Base-by-base conservation (phyloP, 371 early-diverging fungal genomes). In the Funneliformis caledonium region DNA sequence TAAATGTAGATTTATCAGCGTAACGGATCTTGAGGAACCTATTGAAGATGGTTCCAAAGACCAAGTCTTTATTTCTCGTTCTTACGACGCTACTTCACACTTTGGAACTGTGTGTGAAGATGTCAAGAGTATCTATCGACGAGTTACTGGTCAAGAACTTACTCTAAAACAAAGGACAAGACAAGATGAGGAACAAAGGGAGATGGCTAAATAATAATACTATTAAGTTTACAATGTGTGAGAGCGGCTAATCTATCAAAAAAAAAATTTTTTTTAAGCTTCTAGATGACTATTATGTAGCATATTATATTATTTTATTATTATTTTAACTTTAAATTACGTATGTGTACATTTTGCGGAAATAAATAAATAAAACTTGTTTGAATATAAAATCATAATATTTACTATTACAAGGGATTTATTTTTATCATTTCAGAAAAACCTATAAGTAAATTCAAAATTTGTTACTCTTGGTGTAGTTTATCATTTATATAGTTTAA, bases 31-130 rank as follows among this genome's bases (percentile, higher is more conserved):
- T 61, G 92, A 91, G 72, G 98, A 93, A 85, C 99, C 99, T 42
- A 74, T 88, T 33, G 87, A 90, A 4, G 95, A 97, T 82, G 98
- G 98, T 69, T 88, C 85, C n/a, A 83, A 85, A 12, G 96, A 96
- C 79, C 90, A 94, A 81, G 92, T 97, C 64, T 99, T 94, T 85
- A 89, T 99, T 68, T 93, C 97, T 70, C 94, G 94, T 83, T 96
- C 96, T 59, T 99, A 98, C 83, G 99, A 99, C 90, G 98, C 99
- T 52, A 96, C 99, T 6, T 95, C 97, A 31, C 98, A 99, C 91
- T 99, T 99, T 91, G 99, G 98, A 87, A 95, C 98, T 72, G 95
- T 98, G 37, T 98, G 96, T 85, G 93, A 94, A 74, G 99, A 99
- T 86, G 96, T 99, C 81, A 96, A 96, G 89, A 90, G 91, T 82